Percentiles rank a stretch among this genome's conserved stretches.
Conservation (phyloP, 1,284 basidiomycete species). For the Microbotryum intermedium region DNA sequence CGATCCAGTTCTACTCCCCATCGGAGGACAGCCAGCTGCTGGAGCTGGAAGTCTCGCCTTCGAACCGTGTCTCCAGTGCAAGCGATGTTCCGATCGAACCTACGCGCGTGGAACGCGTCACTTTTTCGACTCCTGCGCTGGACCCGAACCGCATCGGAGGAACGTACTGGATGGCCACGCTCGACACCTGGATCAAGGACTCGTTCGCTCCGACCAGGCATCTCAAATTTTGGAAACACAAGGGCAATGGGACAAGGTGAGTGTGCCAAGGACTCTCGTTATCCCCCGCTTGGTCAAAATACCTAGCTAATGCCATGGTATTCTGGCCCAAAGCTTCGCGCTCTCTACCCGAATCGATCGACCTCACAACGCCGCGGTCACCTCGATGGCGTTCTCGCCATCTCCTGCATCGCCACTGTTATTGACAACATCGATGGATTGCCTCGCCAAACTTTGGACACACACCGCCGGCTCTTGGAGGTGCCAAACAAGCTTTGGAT, state of each 20-base stretch:
- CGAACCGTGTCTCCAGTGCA: constrained; percentile 77
- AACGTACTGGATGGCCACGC: constrained; percentile 75
- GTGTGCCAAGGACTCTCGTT: constrained; percentile 40
- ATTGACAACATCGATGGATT: constrained; percentile 42
- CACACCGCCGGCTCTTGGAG: constrained; percentile 23
- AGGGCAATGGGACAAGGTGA: constrained; percentile 43
- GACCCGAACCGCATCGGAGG: constrained; percentile 39
- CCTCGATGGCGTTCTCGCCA: constrained; percentile 52
- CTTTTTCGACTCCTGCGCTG: constrained; percentile 48
- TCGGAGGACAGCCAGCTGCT: constrained; percentile 60
- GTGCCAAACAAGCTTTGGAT: constrained; percentile 54
- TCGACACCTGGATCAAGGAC: constrained; percentile 62
- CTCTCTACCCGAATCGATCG: constrained; percentile 81
- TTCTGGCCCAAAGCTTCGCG: constrained; percentile 34
- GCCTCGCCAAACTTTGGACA: constrained; percentile 44
- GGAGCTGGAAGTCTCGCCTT: constrained; percentile 87
- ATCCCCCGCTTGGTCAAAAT: neutral
- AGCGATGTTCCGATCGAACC: constrained; percentile 73
- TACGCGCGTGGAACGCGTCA: constrained; percentile 62
- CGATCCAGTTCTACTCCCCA: constrained; percentile 82
- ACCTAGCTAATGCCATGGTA: neutral
- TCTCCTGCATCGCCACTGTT: constrained; percentile 35
- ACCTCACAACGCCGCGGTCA: constrained; percentile 69
- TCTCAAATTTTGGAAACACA: constrained; percentile 88
- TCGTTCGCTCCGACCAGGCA: constrained; percentile 55